Conservation (phyloP, 2,329 filamentous ascomycete species). For the Leptographium radiaticola region DNA sequence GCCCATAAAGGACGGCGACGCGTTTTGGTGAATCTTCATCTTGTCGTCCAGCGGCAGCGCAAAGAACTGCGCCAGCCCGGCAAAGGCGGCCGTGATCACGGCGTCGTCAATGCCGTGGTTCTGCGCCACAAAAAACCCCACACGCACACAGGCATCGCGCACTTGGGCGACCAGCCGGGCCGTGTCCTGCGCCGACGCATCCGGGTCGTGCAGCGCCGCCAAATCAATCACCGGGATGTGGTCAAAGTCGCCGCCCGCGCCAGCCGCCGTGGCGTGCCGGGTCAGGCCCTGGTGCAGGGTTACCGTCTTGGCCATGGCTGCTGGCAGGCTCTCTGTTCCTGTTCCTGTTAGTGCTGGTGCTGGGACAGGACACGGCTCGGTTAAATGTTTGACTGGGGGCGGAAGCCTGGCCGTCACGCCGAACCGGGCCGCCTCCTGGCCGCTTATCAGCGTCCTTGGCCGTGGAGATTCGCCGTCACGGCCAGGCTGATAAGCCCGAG, state of each 20-base stretch:
- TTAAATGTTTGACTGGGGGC: too few species aligned
- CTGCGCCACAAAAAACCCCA: neutral
- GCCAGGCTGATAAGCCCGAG: too few species aligned
- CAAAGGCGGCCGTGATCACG: neutral
- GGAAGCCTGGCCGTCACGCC: too few species aligned
- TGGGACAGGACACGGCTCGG: too few species aligned
- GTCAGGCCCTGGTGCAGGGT: neutral
- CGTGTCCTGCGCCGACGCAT: neutral
- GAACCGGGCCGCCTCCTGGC: too few species aligned
- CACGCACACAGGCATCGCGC: neutral
- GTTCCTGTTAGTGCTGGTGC: too few species aligned
- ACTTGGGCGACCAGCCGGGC: neutral
- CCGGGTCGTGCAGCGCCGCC: neutral
- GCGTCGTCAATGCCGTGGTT: neutral
- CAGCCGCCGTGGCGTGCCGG: neutral
- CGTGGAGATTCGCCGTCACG: too few species aligned
- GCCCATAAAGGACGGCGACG: neutral
- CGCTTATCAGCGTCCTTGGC: too few species aligned
- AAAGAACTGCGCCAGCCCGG: constrained; percentile 1
- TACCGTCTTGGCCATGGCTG: neutral
- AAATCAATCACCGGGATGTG: neutral
- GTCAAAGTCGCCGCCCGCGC: neutral
- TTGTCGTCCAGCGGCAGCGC: neutral
- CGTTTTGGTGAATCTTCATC: neutral
- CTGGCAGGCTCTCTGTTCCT: neutral